These are phyloP conservation scores for Schizopora paradoxa DNA, from an alignment of 1,284 basidiomycete genomes.

Conservation along the genomic window DNA sequence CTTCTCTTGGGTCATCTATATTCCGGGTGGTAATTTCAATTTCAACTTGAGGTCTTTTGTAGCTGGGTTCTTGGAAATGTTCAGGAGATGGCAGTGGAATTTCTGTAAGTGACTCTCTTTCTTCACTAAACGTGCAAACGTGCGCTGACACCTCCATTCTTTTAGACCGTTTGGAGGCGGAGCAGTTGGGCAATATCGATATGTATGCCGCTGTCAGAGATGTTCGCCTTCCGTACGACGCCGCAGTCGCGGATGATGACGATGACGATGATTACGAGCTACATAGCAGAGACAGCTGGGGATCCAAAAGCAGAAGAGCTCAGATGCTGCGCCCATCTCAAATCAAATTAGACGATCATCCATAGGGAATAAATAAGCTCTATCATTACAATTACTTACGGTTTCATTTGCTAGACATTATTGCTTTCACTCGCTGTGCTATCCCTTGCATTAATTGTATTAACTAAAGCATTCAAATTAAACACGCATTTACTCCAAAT, in stretches of 20 bases:
- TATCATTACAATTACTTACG: too few relatives aligned
- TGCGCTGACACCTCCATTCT: slow-evolving; percentile 7
- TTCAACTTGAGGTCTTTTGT: slow-evolving; percentile 62
- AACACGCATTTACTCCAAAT: not conserved
- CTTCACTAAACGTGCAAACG: not conserved
- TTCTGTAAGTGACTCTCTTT: slow-evolving; percentile 55
- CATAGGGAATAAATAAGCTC: not conserved
- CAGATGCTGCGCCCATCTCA: too few relatives aligned
- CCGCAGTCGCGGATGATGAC: slow-evolving; percentile 34
- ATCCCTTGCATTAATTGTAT: too few relatives aligned
- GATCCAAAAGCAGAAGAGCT: not conserved
- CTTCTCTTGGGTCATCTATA: slow-evolving; percentile 80
- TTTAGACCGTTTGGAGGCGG: slow-evolving; percentile 77
- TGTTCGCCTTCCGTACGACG: slow-evolving; percentile 67
- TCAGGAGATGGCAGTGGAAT: slow-evolving; percentile 88
- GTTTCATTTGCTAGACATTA: too few relatives aligned
- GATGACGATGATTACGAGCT: slow-evolving; percentile 30
- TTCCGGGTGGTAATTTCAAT: slow-evolving; percentile 49
- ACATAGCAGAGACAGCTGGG: slow-evolving; percentile 5
- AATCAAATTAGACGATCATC: too few relatives aligned
- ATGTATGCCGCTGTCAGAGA: slow-evolving; percentile 80
- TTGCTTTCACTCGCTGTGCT: too few relatives aligned
- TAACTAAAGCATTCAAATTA: not conserved
- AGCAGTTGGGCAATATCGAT: slow-evolving; percentile 81
- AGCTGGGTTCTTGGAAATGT: slow-evolving; percentile 69